Conservation (phyloP, 768 basidiomycete species). For the Tylopilus felleus region DNA sequence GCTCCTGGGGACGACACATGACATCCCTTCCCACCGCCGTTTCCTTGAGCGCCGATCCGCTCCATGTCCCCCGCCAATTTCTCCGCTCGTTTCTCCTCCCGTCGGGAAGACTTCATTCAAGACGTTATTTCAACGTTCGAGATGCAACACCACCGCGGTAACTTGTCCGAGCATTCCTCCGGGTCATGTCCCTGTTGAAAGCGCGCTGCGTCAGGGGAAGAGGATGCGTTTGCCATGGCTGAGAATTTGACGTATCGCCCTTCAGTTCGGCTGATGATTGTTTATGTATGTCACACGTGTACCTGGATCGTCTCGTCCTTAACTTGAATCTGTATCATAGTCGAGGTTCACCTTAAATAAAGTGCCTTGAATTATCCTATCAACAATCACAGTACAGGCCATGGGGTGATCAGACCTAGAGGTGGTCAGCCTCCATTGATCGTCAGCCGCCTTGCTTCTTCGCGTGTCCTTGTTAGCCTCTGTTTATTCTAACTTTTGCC, state of each 20-base stretch:
- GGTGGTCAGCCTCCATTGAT: conserved; percentile 22
- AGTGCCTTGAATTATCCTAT: background rate
- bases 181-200: conserved; percentile 20
- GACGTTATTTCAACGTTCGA: conserved; percentile 28
- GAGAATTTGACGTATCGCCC: conserved; percentile 23
- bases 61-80: conserved; percentile 12
- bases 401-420: background rate
- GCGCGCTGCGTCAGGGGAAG: conserved; percentile 24
- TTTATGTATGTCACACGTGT: conserved; percentile 25
- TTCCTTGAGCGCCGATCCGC: conserved; percentile 16
- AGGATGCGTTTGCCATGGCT: conserved; percentile 31
- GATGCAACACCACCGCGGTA: conserved; percentile 19
- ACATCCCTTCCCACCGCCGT: conserved; percentile 9
- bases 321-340: conserved; percentile 10
- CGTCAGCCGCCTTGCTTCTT: conserved; percentile 19
- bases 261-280: conserved; percentile 2
- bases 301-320: conserved; percentile 12
- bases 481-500: conserved; percentile 2
- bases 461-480: conserved; percentile 3
- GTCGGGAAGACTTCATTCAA: conserved; percentile 21
- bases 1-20: background rate
- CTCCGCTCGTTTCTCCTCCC: conserved; percentile 16
- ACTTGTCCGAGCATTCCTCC: conserved; percentile 15
- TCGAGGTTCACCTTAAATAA: background rate
- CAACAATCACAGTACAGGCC: background rate